Percentiles rank a stretch among this genome's conserved stretches.
Evolutionary conservation across 192 early-diverging fungal genomes (phyloP).

Genomic region (Coemansia sp.): DNA sequence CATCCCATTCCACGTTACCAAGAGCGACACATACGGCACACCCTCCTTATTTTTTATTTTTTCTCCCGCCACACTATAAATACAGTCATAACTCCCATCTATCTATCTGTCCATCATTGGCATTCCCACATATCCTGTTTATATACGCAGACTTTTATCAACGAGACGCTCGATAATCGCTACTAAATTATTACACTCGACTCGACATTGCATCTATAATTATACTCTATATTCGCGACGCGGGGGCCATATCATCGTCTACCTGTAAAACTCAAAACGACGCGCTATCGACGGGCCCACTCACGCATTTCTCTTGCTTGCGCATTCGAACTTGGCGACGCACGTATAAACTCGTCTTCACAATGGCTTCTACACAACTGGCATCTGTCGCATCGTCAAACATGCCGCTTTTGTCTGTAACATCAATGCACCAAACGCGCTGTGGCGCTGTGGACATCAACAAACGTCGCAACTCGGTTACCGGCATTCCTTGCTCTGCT

Average conservation of each 20-base stretch:
- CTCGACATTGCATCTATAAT: background rate
- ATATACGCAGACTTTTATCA: background rate
- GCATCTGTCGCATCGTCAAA: constrained; percentile 10
- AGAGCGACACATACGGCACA: background rate
- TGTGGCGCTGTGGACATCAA: constrained; percentile 8
- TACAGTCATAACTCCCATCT: background rate
- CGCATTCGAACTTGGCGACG: too few relatives aligned
- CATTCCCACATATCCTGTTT: background rate
- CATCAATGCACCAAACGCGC: background rate
- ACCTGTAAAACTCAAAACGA: too few relatives aligned
- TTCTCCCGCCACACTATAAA: background rate
- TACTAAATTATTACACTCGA: background rate
- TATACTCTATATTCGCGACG: too few relatives aligned
- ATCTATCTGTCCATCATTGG: too few relatives aligned
- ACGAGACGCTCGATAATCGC: background rate
- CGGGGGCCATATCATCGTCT: too few relatives aligned
- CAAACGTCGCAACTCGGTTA: constrained; percentile 44
- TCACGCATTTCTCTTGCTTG: background rate
- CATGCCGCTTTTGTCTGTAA: constrained; percentile 9
- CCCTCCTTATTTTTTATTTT: background rate
- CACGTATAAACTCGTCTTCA: background rate
- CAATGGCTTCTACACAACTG: constrained; percentile 32
- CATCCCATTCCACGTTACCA: background rate
- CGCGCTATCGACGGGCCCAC: too few relatives aligned
- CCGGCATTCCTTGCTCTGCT: constrained; percentile 9